These are phyloP conservation scores for Dipodascus albidus DNA, from an alignment of 805 yeast genomes.

Conservation along the genomic window DNA sequence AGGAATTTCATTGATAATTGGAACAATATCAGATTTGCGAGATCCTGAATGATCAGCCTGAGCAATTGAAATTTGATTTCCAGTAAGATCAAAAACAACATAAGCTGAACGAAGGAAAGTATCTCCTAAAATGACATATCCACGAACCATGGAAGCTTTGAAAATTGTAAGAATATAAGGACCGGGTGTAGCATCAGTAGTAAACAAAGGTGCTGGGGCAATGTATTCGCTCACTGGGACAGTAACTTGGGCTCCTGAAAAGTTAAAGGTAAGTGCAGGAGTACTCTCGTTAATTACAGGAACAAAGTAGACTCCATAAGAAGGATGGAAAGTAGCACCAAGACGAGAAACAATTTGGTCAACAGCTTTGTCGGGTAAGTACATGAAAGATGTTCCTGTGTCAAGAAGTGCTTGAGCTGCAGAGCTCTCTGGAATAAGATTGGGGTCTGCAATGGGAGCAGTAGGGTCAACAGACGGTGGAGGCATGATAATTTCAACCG, in stretches of 20 bases:
- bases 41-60: slow-evolving; percentile 22
- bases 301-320: neutral
- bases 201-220: neutral
- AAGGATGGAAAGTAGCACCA: neutral
- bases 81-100: slow-evolving; percentile 51
- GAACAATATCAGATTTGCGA: slow-evolving; percentile 7
- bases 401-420: neutral
- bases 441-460: too few relatives aligned
- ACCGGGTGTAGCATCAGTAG: slow-evolving; percentile 1
- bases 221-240: neutral
- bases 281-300: neutral
- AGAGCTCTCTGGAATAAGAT: neutral
- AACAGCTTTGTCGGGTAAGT: neutral
- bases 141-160: neutral
- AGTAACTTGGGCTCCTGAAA: neutral
- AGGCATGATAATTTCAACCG: neutral
- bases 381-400: slow-evolving; percentile 1
- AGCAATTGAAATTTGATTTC: slow-evolving; percentile 42
- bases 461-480: neutral
- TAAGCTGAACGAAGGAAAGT: slow-evolving; percentile 48
- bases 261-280: neutral
- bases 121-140: slow-evolving; percentile 43
- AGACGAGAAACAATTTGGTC: neutral
- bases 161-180: neutral
- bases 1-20: slow-evolving; percentile 10